These are phyloP conservation scores for Pythium phragmiticola DNA, from an alignment of 352 stramenopile species.

Conservation along the genomic window DNA sequence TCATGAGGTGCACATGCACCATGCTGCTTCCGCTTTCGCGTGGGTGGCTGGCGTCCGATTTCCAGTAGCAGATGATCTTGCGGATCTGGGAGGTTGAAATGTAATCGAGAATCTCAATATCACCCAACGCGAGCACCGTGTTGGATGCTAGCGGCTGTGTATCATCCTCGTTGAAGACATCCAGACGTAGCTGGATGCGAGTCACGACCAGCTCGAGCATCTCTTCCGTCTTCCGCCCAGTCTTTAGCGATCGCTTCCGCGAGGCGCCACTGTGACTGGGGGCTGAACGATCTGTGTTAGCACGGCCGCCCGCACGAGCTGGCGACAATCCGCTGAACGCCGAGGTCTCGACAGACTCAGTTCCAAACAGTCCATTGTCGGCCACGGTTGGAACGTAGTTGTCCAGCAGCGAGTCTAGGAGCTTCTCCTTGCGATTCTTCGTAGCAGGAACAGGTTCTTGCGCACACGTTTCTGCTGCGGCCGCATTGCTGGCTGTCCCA, in stretches of 20 bases:
- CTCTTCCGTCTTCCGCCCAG: constrained; percentile 84
- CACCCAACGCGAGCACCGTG: constrained; percentile 67
- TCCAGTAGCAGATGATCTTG: constrained; percentile 91
- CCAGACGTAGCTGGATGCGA: constrained; percentile 79
- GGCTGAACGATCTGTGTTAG: neutral
- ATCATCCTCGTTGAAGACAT: constrained; percentile 81
- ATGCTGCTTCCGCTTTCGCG: constrained; percentile 85
- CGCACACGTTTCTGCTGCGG: constrained; percentile 6
- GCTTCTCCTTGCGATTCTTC: constrained; percentile 55
- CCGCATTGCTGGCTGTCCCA: neutral
- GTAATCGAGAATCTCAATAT: constrained; percentile 86
- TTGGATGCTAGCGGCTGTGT: constrained; percentile 73
- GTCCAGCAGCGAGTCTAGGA: constrained; percentile 78
- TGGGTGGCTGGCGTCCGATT: constrained; percentile 77
- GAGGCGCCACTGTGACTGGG: neutral
- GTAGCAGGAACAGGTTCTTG: neutral
- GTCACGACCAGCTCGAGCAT: constrained; percentile 85
- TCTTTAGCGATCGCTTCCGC: constrained; percentile 68
- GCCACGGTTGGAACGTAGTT: constrained; percentile 71
- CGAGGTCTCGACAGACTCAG: constrained; percentile 27
- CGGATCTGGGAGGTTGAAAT: constrained; percentile 89
- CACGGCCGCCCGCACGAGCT: constrained; percentile 29
- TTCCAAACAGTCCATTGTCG: constrained; percentile 50
- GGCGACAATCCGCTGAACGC: constrained; percentile 43
- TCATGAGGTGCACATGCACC: constrained; percentile 77